A percentile compares a stretch with the other conserved stretches of the same genome.
phyloP scores from a whole-genome alignment of 208 protist genomes.

The Angomonas deanei region DNA sequence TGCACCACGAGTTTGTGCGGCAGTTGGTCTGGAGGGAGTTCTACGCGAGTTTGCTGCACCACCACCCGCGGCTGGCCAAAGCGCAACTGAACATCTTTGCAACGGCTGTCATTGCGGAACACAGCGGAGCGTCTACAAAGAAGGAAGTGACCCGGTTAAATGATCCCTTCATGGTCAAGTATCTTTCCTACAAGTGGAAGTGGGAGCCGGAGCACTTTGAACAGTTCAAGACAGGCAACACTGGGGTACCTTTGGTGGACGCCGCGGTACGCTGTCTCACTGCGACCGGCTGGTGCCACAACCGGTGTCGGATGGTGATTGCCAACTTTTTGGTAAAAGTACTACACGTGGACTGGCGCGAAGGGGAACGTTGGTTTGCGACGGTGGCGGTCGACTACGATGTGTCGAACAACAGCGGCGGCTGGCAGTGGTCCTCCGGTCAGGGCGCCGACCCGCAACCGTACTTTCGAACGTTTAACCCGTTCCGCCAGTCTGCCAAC shows the following conservation, averaged over 20 bases:
- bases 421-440: slow-evolving; percentile 72
- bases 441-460: slow-evolving; percentile 75
- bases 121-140: background rate
- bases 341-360: slow-evolving; percentile 86
- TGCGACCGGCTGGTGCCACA: slow-evolving; percentile 77
- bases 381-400: slow-evolving; percentile 86
- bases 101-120: background rate
- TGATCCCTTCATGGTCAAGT: slow-evolving; percentile 54
- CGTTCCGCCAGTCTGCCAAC: slow-evolving; percentile 56
- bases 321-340: slow-evolving; percentile 88
- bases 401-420: slow-evolving; percentile 79
- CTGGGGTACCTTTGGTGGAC: slow-evolving; percentile 90
- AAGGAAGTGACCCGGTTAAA: slow-evolving; percentile 16
- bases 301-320: slow-evolving; percentile 72
- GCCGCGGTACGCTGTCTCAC: slow-evolving; percentile 88
- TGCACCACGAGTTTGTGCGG: slow-evolving; percentile 34
- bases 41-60: slow-evolving; percentile 51
- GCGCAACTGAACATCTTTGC: slow-evolving; percentile 47
- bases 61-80: slow-evolving; percentile 45
- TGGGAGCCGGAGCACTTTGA: slow-evolving; percentile 50
- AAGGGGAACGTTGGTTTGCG: slow-evolving; percentile 86
- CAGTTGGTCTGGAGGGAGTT: slow-evolving; percentile 80
- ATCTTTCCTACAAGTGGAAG: slow-evolving; percentile 48
- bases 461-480: slow-evolving; percentile 82
- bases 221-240: slow-evolving; percentile 69